Percentiles rank a stretch among this genome's conserved stretches.
These are phyloP conservation scores for Mortierella claussenii DNA, from an alignment of 192 early-diverging fungal genomes.

Conservation along the genomic window DNA sequence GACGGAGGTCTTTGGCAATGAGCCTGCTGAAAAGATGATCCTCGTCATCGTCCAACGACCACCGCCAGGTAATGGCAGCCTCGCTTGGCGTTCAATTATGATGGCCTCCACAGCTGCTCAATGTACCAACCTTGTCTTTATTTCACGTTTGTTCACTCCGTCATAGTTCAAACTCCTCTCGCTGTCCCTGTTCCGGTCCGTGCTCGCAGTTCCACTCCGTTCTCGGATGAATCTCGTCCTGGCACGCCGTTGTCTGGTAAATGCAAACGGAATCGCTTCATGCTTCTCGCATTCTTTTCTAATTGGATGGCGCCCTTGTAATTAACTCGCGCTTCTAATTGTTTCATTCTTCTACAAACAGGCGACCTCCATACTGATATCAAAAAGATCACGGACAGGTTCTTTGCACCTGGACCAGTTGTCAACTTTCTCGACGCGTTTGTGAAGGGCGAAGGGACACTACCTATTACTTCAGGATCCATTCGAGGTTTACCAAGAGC, in stretches of 20 bases:
- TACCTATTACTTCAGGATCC: background rate
- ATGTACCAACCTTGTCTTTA: background rate
- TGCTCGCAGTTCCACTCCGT: background rate
- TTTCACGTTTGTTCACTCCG: too few species aligned
- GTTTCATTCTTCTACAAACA: background rate
- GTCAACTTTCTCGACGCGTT: slow-evolving; percentile 9
- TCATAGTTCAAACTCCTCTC: too few species aligned
- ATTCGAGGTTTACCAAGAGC: slow-evolving; percentile 16
- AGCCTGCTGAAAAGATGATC: slow-evolving; percentile 1
- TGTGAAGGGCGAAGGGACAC: slow-evolving; percentile 1
- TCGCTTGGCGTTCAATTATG: background rate
- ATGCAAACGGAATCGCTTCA: too few species aligned
- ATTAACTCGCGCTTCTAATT: too few species aligned
- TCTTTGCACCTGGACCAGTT: slow-evolving; percentile 3
- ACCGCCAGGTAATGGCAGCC: slow-evolving; percentile 18
- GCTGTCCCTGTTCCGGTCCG: slow-evolving; percentile 6
- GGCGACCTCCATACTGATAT: slow-evolving; percentile 9
- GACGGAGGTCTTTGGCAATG: background rate
- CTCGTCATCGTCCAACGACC: slow-evolving; percentile 25
- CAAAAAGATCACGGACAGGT: slow-evolving; percentile 11
- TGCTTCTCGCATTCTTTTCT: background rate
- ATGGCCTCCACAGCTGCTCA: background rate
- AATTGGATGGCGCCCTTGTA: background rate
- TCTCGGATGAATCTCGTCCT: slow-evolving; percentile 24
- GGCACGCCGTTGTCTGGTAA: slow-evolving; percentile 19